Evolutionary conservation across 441 rosid species (phyloP), one percentile per base, ranked within the genome.

Genomic region (Gossypium davidsonii): DNA sequence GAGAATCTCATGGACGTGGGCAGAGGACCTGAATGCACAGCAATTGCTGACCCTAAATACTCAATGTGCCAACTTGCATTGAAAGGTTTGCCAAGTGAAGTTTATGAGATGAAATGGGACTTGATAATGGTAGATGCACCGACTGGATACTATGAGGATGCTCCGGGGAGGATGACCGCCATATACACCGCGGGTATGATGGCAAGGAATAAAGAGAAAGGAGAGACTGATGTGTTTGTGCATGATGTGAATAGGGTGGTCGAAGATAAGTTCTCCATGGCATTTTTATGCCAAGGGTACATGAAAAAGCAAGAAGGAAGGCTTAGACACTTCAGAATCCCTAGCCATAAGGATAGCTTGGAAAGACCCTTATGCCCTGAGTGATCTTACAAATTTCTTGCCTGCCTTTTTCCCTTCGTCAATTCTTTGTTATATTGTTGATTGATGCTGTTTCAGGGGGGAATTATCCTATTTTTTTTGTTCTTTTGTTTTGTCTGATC

Each of bases 101-200:
- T 93, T 57, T 91, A 91, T 55, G 90, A 87, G 31, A 86, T 70
- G 23, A 77, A 78, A 55, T 93, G 98, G 96, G 92, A 93, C 71
- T 71, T 91, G 59, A 91, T 93, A 17, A 91, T 90, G 93, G 97
- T 93, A 0, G 94, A 91, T 39, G 98, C 98, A 0, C 96, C 92
- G 0, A 89, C 93, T 0, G 97, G 94, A 1, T 91, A 88, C 81
- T 83, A 86, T 5, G 90, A 87, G 31, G 94, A 91, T 62, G 92
- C 97, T 9, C 98, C 96, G 0, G 96, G 95, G 77, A 85, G 98
- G 77, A 91, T 88, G 98, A 86, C 84, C 0, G 88, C 97, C 0
- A 88, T 91, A 74, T 91, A 88, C 79, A 88, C 96, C 0, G 96
- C 92, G 0, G 98, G 97, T 18, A 88, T 89, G 94, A 90, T 89